Conservation (phyloP, 257 asterid genomes). For the Coffea canephora region DNA sequence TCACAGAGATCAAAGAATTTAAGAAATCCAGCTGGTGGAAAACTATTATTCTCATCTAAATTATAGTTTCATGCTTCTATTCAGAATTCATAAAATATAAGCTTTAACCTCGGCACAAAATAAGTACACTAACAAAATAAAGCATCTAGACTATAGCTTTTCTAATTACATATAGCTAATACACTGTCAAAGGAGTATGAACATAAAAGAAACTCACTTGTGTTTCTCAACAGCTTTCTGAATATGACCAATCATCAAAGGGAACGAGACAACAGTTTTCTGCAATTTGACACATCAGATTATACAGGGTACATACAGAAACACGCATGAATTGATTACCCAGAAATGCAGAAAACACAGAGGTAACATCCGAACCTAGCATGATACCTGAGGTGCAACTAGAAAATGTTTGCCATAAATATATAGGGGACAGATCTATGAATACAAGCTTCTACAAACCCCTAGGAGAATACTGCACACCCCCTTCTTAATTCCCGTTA, state of each 20-base stretch:
- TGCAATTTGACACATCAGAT: constrained; percentile 40
- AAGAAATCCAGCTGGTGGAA: neutral
- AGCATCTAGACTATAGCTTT: neutral
- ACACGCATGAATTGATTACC: neutral
- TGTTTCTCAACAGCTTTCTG: constrained; percentile 61
- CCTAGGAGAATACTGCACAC: neutral
- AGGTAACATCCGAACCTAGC: neutral
- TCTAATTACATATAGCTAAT: neutral
- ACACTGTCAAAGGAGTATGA: neutral
- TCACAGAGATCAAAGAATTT: neutral
- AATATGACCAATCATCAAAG: constrained; percentile 46
- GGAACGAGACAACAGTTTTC: constrained; percentile 51
- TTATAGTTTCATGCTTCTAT: neutral
- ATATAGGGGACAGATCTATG: neutral
- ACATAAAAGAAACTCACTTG: constrained; percentile 49
- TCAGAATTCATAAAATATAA: neutral
- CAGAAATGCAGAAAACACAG: neutral
- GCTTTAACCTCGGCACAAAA: neutral
- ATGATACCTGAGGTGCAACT: neutral
- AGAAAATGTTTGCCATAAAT: neutral
- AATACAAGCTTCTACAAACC: neutral
- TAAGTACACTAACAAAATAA: neutral
- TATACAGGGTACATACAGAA: constrained; percentile 1
- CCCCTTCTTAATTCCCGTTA: neutral
- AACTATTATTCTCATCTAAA: neutral